Percentiles rank a stretch among this genome's conserved stretches.
Conservation (phyloP, 2,329 filamentous ascomycete genomes). For the Colletotrichum coccodes region DNA sequence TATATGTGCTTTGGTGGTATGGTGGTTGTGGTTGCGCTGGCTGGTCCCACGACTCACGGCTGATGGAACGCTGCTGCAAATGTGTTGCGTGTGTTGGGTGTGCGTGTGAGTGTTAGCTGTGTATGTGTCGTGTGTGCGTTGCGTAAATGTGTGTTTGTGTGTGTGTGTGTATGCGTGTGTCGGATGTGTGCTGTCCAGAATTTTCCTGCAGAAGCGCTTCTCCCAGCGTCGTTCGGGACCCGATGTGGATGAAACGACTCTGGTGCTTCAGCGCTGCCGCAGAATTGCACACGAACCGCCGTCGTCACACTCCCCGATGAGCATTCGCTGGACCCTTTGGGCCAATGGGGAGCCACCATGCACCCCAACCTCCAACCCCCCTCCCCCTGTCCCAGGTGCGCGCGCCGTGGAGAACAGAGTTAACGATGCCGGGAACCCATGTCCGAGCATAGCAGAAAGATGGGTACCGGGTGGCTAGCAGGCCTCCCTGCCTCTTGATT, state of each 20-base stretch:
- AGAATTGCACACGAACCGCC: slow-evolving; percentile 21
- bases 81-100: too few relatives aligned
- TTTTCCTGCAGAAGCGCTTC: not conserved
- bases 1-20: too few relatives aligned
- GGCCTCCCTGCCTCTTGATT: slow-evolving; percentile 5
- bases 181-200: not conserved
- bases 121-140: too few relatives aligned
- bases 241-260: slow-evolving; percentile 28
- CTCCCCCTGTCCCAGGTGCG: slow-evolving; percentile 7
- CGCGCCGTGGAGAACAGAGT: slow-evolving; percentile 17
- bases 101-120: too few relatives aligned
- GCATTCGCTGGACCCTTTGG: not conserved
- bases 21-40: too few relatives aligned
- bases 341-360: not conserved
- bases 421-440: slow-evolving; percentile 9
- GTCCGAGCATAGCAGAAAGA: slow-evolving; percentile 7
- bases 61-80: too few relatives aligned
- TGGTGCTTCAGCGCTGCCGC: slow-evolving; percentile 32
- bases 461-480: slow-evolving; percentile 9
- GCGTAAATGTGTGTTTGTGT: too few relatives aligned
- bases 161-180: not conserved
- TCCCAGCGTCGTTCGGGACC: slow-evolving; percentile 10
- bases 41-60: not conserved
- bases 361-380: slow-evolving; percentile 1
- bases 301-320: slow-evolving; percentile 5